Evolutionary conservation across 2,329 filamentous ascomycete species (phyloP).

Genomic region (Cladosporium sphaerospermum): DNA sequence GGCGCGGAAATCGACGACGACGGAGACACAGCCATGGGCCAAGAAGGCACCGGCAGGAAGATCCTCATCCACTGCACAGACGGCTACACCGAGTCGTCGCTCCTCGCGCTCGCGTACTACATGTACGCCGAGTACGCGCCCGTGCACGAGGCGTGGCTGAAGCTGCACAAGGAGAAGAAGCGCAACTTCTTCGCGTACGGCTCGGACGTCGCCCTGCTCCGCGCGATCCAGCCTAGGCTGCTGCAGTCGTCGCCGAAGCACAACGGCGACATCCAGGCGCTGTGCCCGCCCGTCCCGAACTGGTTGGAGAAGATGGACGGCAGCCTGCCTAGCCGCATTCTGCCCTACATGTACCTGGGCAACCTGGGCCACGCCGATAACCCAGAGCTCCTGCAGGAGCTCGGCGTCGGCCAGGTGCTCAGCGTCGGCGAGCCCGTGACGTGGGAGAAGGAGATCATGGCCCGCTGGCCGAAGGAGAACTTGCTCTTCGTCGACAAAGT

Average conservation of each 20-base stretch:
- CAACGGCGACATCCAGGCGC: slow-evolving; percentile 43
- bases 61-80: slow-evolving; percentile 91
- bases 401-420: slow-evolving; percentile 82
- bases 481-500: slow-evolving; percentile 76
- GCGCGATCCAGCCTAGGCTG: slow-evolving; percentile 67
- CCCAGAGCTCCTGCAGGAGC: slow-evolving; percentile 66
- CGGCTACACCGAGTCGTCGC: slow-evolving; percentile 89
- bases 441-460: slow-evolving; percentile 64
- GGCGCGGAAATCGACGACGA: slow-evolving; percentile 41
- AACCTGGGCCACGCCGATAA: slow-evolving; percentile 94
- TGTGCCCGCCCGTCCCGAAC: slow-evolving; percentile 57
- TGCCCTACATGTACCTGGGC: slow-evolving; percentile 93
- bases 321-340: slow-evolving; percentile 78
- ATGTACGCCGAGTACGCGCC: slow-evolving; percentile 83
- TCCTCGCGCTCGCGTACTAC: slow-evolving; percentile 84
- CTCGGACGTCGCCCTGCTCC: slow-evolving; percentile 79
- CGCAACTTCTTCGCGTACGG: slow-evolving; percentile 97
- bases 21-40: slow-evolving; percentile 51
- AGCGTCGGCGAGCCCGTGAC: slow-evolving; percentile 85
- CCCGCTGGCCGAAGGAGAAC: slow-evolving; percentile 68
- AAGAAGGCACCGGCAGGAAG: slow-evolving; percentile 44
- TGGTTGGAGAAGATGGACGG: slow-evolving; percentile 86
- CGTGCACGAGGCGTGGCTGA: slow-evolving; percentile 79
- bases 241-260: slow-evolving; percentile 61
- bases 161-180: slow-evolving; percentile 69